A percentile compares a stretch with the other conserved stretches of the same genome.
phyloP scores from a whole-genome alignment of 2,329 filamentous ascomycete species.

The Penicillium paneum region DNA sequence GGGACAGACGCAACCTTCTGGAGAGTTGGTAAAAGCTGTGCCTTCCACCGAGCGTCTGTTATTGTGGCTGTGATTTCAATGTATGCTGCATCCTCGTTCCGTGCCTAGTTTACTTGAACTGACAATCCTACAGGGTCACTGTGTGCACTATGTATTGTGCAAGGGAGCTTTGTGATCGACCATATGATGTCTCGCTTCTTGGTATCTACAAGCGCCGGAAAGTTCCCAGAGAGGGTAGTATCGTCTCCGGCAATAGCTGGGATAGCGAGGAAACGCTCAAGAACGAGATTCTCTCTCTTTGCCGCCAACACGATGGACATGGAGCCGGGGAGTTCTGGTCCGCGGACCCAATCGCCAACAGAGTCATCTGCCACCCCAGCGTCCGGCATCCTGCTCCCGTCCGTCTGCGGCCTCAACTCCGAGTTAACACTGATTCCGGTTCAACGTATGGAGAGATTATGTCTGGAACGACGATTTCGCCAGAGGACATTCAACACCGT shows the following conservation, averaged over 20 bases:
- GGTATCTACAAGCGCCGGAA: conserved; percentile 32
- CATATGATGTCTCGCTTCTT: conserved; percentile 39
- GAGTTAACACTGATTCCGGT: conserved; percentile 29
- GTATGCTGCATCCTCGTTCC: conserved; percentile 22
- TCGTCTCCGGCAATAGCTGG: conserved; percentile 34
- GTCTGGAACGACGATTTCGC: conserved; percentile 28
- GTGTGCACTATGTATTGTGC: conserved; percentile 39
- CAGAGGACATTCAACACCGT: conserved; percentile 18
- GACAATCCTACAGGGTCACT: conserved; percentile 26
- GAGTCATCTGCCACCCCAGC: conserved; percentile 28
- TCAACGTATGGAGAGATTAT: conserved; percentile 30
- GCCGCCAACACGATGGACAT: conserved; percentile 35
- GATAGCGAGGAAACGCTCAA: conserved; percentile 38
- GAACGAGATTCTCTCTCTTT: conserved; percentile 38
- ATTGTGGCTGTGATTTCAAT: conserved; percentile 36
- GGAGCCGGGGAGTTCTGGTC: conserved; percentile 25
- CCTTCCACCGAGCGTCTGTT: conserved; percentile 35
- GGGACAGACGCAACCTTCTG: conserved; percentile 29
- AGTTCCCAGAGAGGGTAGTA: conserved; percentile 27
- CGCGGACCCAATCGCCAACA: conserved; percentile 25
- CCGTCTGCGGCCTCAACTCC: conserved; percentile 30
- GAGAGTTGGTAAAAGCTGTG: conserved; percentile 38
- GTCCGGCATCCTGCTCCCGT: conserved; percentile 33
- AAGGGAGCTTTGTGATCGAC: conserved; percentile 36
- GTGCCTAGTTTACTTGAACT: background rate